Evolutionary conservation across 306 rosid genomes (phyloP).

Genomic region (Oemleria cerasiformis): DNA sequence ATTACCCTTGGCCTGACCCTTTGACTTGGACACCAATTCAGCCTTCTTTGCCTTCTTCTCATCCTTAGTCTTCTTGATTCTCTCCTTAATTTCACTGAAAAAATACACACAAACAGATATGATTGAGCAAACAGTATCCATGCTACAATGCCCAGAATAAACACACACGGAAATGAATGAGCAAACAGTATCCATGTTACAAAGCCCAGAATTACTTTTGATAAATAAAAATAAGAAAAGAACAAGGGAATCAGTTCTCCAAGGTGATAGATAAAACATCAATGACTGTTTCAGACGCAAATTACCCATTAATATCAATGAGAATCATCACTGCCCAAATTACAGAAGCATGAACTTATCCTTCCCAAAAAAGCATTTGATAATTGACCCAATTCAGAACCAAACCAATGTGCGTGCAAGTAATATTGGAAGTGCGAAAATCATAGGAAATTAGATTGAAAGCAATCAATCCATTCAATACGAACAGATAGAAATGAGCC

Average conservation of each 20-base stretch:
- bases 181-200: not conserved
- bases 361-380: not conserved
- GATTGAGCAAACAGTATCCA: not conserved
- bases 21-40: constrained; percentile 33
- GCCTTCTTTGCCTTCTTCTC: constrained; percentile 52
- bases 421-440: too few relatives aligned
- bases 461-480: not conserved
- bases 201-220: not conserved
- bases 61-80: constrained; percentile 51
- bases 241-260: constrained; percentile 51
- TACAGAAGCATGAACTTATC: not conserved
- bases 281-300: constrained; percentile 45
- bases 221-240: not conserved
- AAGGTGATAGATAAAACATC: constrained; percentile 44
- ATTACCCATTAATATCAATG: constrained; percentile 35
- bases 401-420: too few relatives aligned
- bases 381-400: too few relatives aligned
- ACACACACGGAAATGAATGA: not conserved
- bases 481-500: not conserved
- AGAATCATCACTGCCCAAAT: constrained; percentile 42
- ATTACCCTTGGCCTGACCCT: constrained; percentile 33
- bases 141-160: not conserved
- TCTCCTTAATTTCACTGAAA: constrained; percentile 46
- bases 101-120: not conserved
- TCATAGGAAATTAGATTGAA: too few relatives aligned